phyloP scores from a whole-genome alignment of 345 rosid species.

The Dipteronia sinensis region DNA sequence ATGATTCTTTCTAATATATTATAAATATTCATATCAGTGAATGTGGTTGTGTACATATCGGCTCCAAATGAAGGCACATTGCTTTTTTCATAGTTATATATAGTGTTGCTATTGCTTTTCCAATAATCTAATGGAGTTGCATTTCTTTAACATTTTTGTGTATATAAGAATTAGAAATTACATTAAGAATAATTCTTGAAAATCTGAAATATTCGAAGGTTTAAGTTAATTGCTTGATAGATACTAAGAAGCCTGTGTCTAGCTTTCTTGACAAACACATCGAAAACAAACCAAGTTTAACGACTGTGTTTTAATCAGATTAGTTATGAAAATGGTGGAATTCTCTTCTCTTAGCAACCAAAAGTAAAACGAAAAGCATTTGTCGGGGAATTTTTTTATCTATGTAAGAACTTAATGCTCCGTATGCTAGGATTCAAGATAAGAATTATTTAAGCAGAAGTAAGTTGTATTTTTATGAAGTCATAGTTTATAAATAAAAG shows the following conservation, averaged over 20 bases:
- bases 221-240: neutral
- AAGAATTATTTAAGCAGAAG: slow-evolving; percentile 8
- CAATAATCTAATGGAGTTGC: neutral
- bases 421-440: neutral
- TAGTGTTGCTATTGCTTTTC: neutral
- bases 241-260: neutral
- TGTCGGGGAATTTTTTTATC: neutral
- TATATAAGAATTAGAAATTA: neutral
- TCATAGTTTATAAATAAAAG: neutral
- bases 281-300: neutral
- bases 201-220: neutral
- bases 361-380: too few relatives aligned
- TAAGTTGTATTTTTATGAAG: neutral
- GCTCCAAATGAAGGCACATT: neutral
- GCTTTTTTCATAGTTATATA: neutral
- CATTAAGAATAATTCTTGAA: neutral
- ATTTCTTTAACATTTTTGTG: neutral
- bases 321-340: neutral
- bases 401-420: neutral
- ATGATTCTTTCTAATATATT: neutral
- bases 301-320: neutral
- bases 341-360: too few relatives aligned
- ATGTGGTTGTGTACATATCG: neutral
- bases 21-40: neutral
- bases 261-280: neutral